Conservation (phyloP, 2,329 filamentous ascomycete species). For the Alternaria ventricosa region DNA sequence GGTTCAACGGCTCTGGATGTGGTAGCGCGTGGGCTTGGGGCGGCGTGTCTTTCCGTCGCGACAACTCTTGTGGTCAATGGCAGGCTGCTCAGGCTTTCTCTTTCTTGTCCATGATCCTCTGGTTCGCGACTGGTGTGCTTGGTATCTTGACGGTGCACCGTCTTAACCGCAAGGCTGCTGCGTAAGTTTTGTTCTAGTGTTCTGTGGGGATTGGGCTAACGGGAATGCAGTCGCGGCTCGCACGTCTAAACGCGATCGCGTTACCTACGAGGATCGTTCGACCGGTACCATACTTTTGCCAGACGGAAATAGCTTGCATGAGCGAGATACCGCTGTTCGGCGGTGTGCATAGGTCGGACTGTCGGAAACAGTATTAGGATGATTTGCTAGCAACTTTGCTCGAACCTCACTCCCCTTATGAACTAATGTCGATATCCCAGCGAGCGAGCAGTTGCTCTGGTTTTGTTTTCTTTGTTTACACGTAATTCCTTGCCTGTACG, state of each 20-base stretch:
- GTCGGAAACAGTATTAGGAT: neutral
- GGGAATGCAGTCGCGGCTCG: neutral
- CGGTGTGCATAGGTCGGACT: neutral
- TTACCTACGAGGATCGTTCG: neutral
- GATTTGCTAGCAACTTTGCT: neutral
- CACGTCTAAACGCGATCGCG: neutral
- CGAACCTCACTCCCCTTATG: neutral
- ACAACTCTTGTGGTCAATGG: conserved; percentile 68
- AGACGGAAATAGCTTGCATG: no score
- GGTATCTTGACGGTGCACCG: conserved; percentile 31
- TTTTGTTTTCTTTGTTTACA: neutral
- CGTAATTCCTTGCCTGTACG: neutral
- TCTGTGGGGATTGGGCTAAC: neutral
- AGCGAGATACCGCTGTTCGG: neutral
- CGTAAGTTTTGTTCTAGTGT: conserved; percentile 5
- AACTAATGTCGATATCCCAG: neutral
- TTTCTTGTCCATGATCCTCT: conserved; percentile 74
- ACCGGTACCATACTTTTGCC: neutral
- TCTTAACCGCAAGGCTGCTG: conserved; percentile 13
- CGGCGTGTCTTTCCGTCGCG: conserved; percentile 47
- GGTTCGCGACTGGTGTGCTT: conserved; percentile 63
- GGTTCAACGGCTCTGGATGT: conserved; percentile 31
- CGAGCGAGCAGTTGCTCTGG: neutral
- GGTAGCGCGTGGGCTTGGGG: conserved; percentile 60
- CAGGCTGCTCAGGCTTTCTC: conserved; percentile 74